These are phyloP conservation scores for Lepidium didymum DNA, from an alignment of 345 rosid species.

Conservation along the genomic window DNA sequence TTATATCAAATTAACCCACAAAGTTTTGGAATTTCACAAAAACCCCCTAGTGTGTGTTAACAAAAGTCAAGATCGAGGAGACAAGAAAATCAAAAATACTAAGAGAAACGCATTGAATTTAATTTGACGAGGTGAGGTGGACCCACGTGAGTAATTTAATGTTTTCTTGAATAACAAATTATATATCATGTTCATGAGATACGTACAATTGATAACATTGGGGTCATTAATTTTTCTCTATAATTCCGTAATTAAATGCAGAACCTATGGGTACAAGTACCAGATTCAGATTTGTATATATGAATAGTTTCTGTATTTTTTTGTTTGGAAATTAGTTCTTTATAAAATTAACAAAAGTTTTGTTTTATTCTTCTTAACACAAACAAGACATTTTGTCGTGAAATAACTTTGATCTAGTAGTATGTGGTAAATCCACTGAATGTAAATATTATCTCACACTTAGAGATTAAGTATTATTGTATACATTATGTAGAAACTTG, in stretches of 20 bases:
- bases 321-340: too few species aligned
- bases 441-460: too few species aligned
- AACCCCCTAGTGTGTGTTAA: not conserved
- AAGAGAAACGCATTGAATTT: not conserved
- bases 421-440: too few species aligned
- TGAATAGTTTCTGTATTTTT: too few species aligned
- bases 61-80: not conserved
- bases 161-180: not conserved
- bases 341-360: too few species aligned
- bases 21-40: not conserved
- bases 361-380: too few species aligned
- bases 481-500: too few species aligned
- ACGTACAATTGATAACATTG: conserved; percentile 10
- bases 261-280: not conserved
- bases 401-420: too few species aligned
- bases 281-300: conserved; percentile 9
- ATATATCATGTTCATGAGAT: conserved; percentile 1
- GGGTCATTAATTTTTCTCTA: not conserved
- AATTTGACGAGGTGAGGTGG: conserved; percentile 1
- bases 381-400: too few species aligned
- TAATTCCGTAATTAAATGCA: conserved; percentile 9
- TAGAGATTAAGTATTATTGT: too few species aligned
- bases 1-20: not conserved
- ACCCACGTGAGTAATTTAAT: conserved; percentile 4
- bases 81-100: not conserved